Percentiles rank a stretch among this genome's conserved stretches.
phyloP scores from a whole-genome alignment of 148 eudicot genomes.

The Arctostaphylos glauca region DNA sequence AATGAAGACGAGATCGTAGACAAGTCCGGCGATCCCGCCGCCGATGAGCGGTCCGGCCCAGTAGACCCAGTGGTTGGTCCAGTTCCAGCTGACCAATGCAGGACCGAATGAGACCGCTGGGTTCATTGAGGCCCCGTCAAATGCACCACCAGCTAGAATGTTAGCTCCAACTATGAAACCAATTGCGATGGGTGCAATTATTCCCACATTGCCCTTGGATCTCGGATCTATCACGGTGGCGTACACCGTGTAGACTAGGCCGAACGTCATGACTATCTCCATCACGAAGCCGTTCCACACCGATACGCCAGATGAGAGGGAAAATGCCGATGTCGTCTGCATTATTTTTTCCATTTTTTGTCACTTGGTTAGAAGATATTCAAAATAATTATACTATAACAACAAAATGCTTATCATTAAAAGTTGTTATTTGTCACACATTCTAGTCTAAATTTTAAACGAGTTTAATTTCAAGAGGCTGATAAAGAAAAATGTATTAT shows the following conservation, averaged over 20 bases:
- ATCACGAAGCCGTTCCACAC: slow-evolving; percentile 47
- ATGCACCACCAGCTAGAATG: slow-evolving; percentile 47
- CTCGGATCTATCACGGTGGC: slow-evolving; percentile 50
- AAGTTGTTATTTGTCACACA: too few species aligned
- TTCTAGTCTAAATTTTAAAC: too few species aligned
- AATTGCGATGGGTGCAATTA: slow-evolving; percentile 38
- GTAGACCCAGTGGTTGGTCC: slow-evolving; percentile 50
- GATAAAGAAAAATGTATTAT: too few species aligned
- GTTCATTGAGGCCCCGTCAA: slow-evolving; percentile 48
- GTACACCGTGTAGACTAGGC: slow-evolving; percentile 42
- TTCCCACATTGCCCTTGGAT: slow-evolving; percentile 41
- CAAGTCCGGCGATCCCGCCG: slow-evolving; percentile 27
- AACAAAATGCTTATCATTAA: neutral
- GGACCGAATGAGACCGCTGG: slow-evolving; percentile 58
- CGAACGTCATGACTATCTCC: slow-evolving; percentile 66
- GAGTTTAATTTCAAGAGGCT: too few species aligned
- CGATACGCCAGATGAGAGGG: slow-evolving; percentile 39
- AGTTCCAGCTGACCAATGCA: slow-evolving; percentile 47
- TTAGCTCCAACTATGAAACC: slow-evolving; percentile 51
- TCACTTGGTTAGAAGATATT: neutral
- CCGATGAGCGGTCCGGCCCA: slow-evolving; percentile 64
- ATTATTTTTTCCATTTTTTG: neutral
- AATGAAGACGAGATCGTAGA: neutral
- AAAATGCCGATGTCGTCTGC: slow-evolving; percentile 48
- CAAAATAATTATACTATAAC: neutral